Conservation (phyloP, 805 yeast species). For the Lachancea sp. region DNA sequence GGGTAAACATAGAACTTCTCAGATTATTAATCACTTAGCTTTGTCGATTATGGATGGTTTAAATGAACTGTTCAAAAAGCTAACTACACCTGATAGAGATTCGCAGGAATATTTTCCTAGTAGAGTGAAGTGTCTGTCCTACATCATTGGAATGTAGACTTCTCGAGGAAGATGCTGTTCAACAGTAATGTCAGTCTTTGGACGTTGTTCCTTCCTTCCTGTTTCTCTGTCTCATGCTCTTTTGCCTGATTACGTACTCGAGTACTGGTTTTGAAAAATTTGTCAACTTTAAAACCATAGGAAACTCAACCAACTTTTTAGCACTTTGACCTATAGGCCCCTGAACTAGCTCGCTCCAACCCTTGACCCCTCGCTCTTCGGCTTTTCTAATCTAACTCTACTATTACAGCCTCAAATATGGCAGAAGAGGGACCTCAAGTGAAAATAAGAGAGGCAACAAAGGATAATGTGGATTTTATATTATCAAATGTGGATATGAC, state of each 20-base stretch:
- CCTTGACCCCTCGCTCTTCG: neutral
- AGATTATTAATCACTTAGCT: too few species aligned
- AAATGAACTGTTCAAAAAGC: too few species aligned
- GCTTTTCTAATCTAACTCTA: neutral
- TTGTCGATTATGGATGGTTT: too few species aligned
- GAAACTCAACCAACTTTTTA: neutral
- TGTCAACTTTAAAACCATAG: neutral
- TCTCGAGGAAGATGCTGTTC: too few species aligned
- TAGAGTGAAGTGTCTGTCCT: too few species aligned
- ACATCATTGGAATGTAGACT: too few species aligned
- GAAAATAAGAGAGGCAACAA: constrained; percentile 78
- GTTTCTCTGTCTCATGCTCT: too few species aligned
- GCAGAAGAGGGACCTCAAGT: constrained; percentile 56
- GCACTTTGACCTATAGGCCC: neutral
- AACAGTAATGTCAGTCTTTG: too few species aligned
- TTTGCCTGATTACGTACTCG: neutral
- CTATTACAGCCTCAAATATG: constrained; percentile 14
- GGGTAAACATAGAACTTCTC: too few species aligned
- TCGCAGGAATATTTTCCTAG: too few species aligned
- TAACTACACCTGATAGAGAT: too few species aligned
- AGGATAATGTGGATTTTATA: constrained; percentile 86
- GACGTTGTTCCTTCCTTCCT: too few species aligned
- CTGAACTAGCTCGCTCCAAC: neutral
- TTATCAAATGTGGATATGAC: constrained; percentile 81
- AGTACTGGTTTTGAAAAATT: constrained; percentile 1